Percentiles rank a stretch among this genome's conserved stretches.
phyloP scores from a whole-genome alignment of 345 rosid genomes.

The Alliaria petiolata region DNA sequence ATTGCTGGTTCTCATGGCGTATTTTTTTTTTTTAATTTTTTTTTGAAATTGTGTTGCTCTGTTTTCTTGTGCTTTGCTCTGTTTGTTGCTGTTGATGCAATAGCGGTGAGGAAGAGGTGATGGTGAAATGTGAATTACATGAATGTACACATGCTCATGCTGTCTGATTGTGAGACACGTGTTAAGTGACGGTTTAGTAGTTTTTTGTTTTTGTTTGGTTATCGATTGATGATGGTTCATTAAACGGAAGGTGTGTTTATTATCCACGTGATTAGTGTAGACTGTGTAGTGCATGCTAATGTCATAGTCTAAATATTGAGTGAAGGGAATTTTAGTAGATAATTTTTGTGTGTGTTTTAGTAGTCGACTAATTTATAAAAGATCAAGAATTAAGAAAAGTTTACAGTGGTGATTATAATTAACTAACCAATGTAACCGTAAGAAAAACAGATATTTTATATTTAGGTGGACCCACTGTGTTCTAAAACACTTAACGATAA shows the following conservation, averaged over 20 bases:
- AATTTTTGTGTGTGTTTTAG: too few relatives aligned
- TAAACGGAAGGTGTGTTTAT: not conserved
- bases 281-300: not conserved
- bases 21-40: not conserved
- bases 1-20: conserved; percentile 67
- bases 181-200: conserved; percentile 13
- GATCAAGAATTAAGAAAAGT: too few relatives aligned
- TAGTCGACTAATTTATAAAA: too few relatives aligned
- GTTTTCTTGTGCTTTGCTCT: not conserved
- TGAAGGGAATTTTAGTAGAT: too few relatives aligned
- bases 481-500: conserved; percentile 8
- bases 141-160: conserved; percentile 19
- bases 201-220: not conserved
- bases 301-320: too few relatives aligned
- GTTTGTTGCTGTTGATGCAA: conserved; percentile 2
- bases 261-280: not conserved
- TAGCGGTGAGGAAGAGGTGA: conserved; percentile 24
- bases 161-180: conserved; percentile 17
- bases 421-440: too few relatives aligned
- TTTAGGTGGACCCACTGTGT: not conserved
- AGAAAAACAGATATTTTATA: not conserved
- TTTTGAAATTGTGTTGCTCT: not conserved
- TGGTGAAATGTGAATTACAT: conserved; percentile 13
- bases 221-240: too few relatives aligned
- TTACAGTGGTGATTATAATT: too few relatives aligned